Evolutionary conservation across 2,329 filamentous ascomycete genomes (phyloP).

Genomic region (Stagonosporopsis rhizophila): DNA sequence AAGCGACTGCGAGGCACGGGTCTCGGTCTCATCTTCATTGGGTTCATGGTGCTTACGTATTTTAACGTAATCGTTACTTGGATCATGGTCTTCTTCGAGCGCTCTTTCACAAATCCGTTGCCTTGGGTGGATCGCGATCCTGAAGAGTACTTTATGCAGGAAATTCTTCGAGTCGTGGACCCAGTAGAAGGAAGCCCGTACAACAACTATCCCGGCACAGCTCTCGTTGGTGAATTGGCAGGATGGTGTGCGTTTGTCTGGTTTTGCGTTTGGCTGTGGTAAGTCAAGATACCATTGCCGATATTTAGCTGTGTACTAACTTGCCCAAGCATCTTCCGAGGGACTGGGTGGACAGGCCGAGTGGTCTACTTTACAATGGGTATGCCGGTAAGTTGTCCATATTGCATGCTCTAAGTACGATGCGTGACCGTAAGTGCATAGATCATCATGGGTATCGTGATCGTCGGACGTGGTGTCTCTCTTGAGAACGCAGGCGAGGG

Average conservation of each 20-base stretch:
- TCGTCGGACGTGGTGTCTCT: neutral
- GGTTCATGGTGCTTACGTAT: slow-evolving; percentile 18
- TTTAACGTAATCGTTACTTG: slow-evolving; percentile 22
- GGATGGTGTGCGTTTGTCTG: neutral
- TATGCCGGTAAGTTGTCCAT: slow-evolving; percentile 19
- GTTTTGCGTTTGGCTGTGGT: neutral
- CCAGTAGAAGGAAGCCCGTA: slow-evolving; percentile 1
- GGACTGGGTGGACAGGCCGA: slow-evolving; percentile 27
- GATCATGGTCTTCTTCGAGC: slow-evolving; percentile 27
- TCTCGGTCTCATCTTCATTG: slow-evolving; percentile 6
- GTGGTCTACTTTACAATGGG: slow-evolving; percentile 34
- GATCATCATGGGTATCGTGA: neutral
- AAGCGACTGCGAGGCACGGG: slow-evolving; percentile 25
- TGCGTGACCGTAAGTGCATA: slow-evolving; percentile 4
- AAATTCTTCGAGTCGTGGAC: slow-evolving; percentile 18
- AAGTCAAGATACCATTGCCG: neutral
- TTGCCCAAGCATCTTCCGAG: slow-evolving; percentile 20
- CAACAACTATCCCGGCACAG: neutral
- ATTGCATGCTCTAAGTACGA: neutral
- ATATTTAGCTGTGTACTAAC: neutral
- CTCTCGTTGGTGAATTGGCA: neutral
- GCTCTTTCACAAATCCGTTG: slow-evolving; percentile 20
- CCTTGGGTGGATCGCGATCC: slow-evolving; percentile 21
- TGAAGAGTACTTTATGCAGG: slow-evolving; percentile 13
- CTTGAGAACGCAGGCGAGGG: slow-evolving; percentile 15